These are phyloP conservation scores for Rossbeevera mucosa DNA, from an alignment of 768 basidiomycete species.

Conservation along the genomic window DNA sequence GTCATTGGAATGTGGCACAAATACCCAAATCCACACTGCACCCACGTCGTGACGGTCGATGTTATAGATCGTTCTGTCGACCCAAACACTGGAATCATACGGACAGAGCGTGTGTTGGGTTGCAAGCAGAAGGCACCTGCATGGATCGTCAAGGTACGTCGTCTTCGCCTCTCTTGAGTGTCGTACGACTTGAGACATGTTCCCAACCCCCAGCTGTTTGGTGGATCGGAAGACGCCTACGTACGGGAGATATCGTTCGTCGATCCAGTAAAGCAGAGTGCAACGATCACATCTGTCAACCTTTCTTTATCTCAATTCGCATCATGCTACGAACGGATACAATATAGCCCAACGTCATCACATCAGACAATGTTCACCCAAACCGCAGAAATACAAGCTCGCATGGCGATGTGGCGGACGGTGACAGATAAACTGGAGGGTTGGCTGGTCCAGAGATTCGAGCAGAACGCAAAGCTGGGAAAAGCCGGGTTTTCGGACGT, in stretches of 20 bases:
- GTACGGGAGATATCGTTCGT: constrained; percentile 93
- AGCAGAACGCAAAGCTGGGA: constrained; percentile 87
- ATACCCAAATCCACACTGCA: constrained; percentile 91
- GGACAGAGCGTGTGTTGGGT: constrained; percentile 85
- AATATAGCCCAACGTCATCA: constrained; percentile 67
- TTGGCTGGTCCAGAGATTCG: constrained; percentile 85
- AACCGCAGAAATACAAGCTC: constrained; percentile 88
- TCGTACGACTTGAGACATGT: constrained; percentile 1
- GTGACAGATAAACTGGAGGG: constrained; percentile 80
- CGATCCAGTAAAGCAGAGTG: constrained; percentile 75
- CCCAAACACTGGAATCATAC: constrained; percentile 79
- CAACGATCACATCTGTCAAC: constrained; percentile 88
- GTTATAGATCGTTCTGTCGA: constrained; percentile 83
- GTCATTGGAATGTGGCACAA: constrained; percentile 93
- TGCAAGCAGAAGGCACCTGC: constrained; percentile 88
- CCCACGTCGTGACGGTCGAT: constrained; percentile 83
- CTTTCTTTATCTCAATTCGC: constrained; percentile 93
- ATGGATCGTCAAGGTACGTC: constrained; percentile 88
- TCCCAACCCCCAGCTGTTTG: constrained; percentile 58
- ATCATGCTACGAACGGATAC: constrained; percentile 86
- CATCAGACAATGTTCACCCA: constrained; percentile 73
- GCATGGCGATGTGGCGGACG: constrained; percentile 74
- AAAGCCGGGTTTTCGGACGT: constrained; percentile 90
- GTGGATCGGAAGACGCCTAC: constrained; percentile 91
- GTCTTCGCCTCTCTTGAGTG: constrained; percentile 1